Evolutionary conservation across 352 stramenopile genomes (phyloP).

Genomic region (Phytophthora niederhauseri): DNA sequence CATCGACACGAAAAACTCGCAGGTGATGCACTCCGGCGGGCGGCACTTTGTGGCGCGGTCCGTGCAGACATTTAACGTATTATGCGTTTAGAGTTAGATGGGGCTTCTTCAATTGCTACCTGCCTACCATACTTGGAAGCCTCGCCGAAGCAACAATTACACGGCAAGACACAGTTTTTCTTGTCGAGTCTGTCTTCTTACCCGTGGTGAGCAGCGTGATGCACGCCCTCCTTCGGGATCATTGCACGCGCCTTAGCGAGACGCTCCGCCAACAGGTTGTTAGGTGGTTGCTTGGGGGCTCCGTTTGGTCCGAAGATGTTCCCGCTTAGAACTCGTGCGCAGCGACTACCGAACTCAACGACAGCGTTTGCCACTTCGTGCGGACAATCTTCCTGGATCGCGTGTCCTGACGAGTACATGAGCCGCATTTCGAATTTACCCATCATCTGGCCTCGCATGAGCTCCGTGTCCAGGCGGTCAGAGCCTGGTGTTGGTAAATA

Average conservation of each 20-base stretch:
- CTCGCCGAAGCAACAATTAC: slow-evolving; percentile 25
- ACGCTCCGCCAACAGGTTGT: slow-evolving; percentile 50
- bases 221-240: slow-evolving; percentile 49
- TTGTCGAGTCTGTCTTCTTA: slow-evolving; percentile 1
- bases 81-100: slow-evolving; percentile 37
- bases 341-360: slow-evolving; percentile 66
- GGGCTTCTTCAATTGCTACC: slow-evolving; percentile 11
- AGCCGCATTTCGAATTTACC: slow-evolving; percentile 90
- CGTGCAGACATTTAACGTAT: slow-evolving; percentile 42
- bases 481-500: slow-evolving; percentile 41
- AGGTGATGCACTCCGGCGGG: slow-evolving; percentile 35
- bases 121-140: slow-evolving; percentile 29
- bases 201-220: slow-evolving; percentile 18
- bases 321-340: slow-evolving; percentile 44
- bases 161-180: slow-evolving; percentile 29
- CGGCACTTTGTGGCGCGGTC: slow-evolving; percentile 55
- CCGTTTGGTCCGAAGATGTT: slow-evolving; percentile 40
- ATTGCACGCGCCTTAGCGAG: slow-evolving; percentile 67
- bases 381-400: slow-evolving; percentile 89
- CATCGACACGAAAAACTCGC: slow-evolving; percentile 51
- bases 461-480: slow-evolving; percentile 85
- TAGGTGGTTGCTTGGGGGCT: slow-evolving; percentile 35
- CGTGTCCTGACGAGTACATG: slow-evolving; percentile 89
- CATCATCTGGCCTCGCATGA: slow-evolving; percentile 92
- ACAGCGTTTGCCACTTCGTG: slow-evolving; percentile 74